Evolutionary conservation across 2,329 filamentous ascomycete species (phyloP).

Genomic region (Arthrobotrys sphaeroides): DNA sequence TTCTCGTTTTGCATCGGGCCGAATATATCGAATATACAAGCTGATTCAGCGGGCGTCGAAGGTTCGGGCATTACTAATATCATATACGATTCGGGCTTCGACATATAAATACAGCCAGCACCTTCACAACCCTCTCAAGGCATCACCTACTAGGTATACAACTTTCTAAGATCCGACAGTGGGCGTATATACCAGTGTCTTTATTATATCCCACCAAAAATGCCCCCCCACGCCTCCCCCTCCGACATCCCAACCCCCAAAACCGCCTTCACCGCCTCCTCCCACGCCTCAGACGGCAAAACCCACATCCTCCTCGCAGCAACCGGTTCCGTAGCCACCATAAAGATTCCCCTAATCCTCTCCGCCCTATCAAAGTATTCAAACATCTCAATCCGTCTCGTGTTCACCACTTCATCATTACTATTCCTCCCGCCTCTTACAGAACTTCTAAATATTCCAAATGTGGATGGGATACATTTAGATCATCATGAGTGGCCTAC

Average conservation of each 20-base stretch:
- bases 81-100: background rate
- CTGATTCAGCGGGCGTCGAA: conserved; percentile 4
- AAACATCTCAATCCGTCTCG: conserved; percentile 79
- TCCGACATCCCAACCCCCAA: conserved; percentile 26
- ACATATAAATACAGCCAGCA: conserved; percentile 22
- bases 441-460: conserved; percentile 69
- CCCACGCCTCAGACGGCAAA: conserved; percentile 65
- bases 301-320: conserved; percentile 73
- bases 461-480: conserved; percentile 81
- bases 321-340: conserved; percentile 83
- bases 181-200: no score
- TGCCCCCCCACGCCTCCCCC: conserved; percentile 28
- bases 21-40: background rate
- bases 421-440: conserved; percentile 75
- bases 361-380: conserved; percentile 63
- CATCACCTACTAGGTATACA: no score
- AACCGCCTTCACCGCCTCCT: conserved; percentile 58
- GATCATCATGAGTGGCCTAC: conserved; percentile 86
- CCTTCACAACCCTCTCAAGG: no score
- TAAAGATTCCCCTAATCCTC: conserved; percentile 78
- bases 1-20: background rate
- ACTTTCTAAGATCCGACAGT: no score
- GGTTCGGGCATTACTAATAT: conserved; percentile 9
- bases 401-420: conserved; percentile 78
- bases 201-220: background rate